These are phyloP conservation scores for Xenosphaeropsis pyriputrescens DNA, from an alignment of 2,329 filamentous ascomycete genomes.

Conservation along the genomic window DNA sequence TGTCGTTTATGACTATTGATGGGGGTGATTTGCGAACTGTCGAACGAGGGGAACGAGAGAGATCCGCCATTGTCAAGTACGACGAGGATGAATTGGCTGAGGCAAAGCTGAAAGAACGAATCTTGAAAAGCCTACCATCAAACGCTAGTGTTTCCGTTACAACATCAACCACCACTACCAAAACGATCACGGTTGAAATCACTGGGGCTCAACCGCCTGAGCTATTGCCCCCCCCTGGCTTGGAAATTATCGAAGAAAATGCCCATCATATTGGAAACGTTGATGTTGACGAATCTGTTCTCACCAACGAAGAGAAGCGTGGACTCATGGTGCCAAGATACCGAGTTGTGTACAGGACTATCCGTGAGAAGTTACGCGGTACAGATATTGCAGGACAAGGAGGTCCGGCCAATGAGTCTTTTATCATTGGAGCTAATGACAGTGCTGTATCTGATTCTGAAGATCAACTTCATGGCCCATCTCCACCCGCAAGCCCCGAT, in stretches of 20 bases:
- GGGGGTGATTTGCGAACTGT: slow-evolving; percentile 19
- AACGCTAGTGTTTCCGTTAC: slow-evolving; percentile 45
- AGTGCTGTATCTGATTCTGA: neutral
- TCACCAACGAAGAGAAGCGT: slow-evolving; percentile 7
- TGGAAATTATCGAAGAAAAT: slow-evolving; percentile 41
- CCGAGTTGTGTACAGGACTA: slow-evolving; percentile 44
- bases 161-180: slow-evolving; percentile 42
- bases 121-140: slow-evolving; percentile 35
- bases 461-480: neutral
- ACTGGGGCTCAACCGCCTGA: slow-evolving; percentile 33
- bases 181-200: slow-evolving; percentile 50
- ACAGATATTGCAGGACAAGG: slow-evolving; percentile 18
- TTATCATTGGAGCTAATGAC: no score
- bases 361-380: slow-evolving; percentile 31
- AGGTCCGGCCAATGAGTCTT: neutral
- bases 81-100: slow-evolving; percentile 23
- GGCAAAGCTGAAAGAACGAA: slow-evolving; percentile 34
- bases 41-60: slow-evolving; percentile 17
- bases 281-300: slow-evolving; percentile 6
- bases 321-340: slow-evolving; percentile 20
- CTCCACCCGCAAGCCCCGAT: neutral
- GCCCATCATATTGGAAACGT: slow-evolving; percentile 7
- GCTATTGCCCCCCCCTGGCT: slow-evolving; percentile 38
- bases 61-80: slow-evolving; percentile 5
- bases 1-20: slow-evolving; percentile 13